Evolutionary conservation across 176 grass and related monocot species (phyloP).

Genomic region (Juncus inflexus): DNA sequence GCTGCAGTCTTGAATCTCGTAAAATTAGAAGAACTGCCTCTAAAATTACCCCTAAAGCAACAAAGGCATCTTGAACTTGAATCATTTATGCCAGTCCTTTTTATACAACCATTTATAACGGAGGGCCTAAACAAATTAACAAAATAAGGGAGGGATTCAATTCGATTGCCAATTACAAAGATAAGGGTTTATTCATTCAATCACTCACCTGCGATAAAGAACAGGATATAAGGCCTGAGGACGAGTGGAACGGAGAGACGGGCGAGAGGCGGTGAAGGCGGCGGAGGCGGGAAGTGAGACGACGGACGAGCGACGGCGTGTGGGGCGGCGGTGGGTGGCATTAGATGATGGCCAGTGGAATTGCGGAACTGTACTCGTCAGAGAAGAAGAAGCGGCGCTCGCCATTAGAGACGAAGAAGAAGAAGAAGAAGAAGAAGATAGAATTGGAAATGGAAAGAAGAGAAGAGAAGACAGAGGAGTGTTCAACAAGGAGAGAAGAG

Average conservation of each 20-base stretch:
- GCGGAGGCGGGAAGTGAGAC: conserved; percentile 28
- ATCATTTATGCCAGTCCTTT: conserved; percentile 19
- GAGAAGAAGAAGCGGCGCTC: conserved; percentile 3
- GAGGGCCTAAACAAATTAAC: conserved; percentile 5
- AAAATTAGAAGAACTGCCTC: not conserved
- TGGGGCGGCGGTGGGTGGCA: not conserved
- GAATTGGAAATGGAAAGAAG: not conserved
- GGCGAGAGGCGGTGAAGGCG: conserved; percentile 9
- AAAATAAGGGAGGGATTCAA: conserved; percentile 5
- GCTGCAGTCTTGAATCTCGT: conserved; percentile 17
- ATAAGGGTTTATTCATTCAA: not conserved
- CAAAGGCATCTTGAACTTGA: conserved; percentile 12
- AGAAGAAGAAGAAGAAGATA: not conserved
- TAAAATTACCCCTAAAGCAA: conserved; percentile 30
- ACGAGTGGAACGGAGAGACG: conserved; percentile 17
- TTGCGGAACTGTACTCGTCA: conserved; percentile 14
- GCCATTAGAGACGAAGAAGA: too few species aligned
- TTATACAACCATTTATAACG: conserved; percentile 10
- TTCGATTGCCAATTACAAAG: not conserved
- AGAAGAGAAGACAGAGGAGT: not conserved
- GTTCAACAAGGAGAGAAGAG: not conserved
- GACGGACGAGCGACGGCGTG: not conserved
- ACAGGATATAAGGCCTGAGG: conserved; percentile 8
- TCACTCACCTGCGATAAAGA: conserved; percentile 10
- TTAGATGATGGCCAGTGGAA: conserved; percentile 6